Conservation (phyloP, 768 basidiomycete species). For the Glaciozyma martinii region DNA sequence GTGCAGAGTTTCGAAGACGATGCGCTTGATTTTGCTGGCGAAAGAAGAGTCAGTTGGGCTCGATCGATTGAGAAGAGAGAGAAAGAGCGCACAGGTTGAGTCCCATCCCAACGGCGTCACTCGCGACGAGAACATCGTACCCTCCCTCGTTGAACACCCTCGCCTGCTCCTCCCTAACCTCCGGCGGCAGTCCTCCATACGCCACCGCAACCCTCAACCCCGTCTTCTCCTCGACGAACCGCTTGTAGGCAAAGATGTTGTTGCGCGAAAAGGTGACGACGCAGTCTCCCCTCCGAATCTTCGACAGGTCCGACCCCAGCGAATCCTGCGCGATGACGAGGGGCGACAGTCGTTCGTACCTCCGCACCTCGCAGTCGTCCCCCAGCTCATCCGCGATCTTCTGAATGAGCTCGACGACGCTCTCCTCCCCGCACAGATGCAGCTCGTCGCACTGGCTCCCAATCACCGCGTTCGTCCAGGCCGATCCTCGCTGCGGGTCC, state of each 20-base stretch:
- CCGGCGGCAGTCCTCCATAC: slow-evolving; percentile 85
- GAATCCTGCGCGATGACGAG: slow-evolving; percentile 59
- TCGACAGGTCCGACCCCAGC: slow-evolving; percentile 53
- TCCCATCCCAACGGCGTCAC: slow-evolving; percentile 95
- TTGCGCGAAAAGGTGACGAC: slow-evolving; percentile 73
- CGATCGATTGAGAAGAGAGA: background rate
- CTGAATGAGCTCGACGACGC: slow-evolving; percentile 70
- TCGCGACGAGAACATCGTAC: slow-evolving; percentile 82
- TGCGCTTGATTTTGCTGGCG: slow-evolving; percentile 75
- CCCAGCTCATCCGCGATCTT: slow-evolving; percentile 63
- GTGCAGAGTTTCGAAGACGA: slow-evolving; percentile 61
- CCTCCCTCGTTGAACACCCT: slow-evolving; percentile 80
- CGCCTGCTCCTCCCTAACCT: slow-evolving; percentile 84
- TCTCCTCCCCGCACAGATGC: slow-evolving; percentile 92
- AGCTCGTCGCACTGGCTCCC: slow-evolving; percentile 68
- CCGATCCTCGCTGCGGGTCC: slow-evolving; percentile 63
- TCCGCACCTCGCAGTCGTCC: slow-evolving; percentile 67
- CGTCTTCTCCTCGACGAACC: slow-evolving; percentile 58
- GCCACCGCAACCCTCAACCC: slow-evolving; percentile 79
- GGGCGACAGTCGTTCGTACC: slow-evolving; percentile 82
- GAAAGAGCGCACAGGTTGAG: slow-evolving; percentile 70
- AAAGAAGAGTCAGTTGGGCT: background rate
- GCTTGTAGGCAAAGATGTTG: slow-evolving; percentile 68
- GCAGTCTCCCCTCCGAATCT: slow-evolving; percentile 74
- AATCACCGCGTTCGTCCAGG: slow-evolving; percentile 75